These are phyloP conservation scores for Cystobasidiopsis lactophilus DNA, from an alignment of 768 basidiomycete genomes.

Conservation along the genomic window DNA sequence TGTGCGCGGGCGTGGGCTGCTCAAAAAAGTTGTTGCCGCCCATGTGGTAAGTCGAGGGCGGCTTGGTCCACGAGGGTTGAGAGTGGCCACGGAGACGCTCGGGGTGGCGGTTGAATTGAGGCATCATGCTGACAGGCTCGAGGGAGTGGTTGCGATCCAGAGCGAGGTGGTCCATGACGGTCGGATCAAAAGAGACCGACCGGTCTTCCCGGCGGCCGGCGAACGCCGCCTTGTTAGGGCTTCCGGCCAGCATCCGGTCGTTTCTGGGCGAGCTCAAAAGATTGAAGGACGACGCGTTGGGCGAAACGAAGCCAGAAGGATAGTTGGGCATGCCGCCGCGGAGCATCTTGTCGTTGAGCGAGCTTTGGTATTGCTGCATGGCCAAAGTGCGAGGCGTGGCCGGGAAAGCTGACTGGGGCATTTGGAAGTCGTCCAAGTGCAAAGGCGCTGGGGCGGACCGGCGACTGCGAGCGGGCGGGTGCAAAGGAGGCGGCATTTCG, in stretches of 20 bases:
- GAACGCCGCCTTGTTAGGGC: background rate
- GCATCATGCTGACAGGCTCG: no score
- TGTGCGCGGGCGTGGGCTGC: no score
- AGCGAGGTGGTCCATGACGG: background rate
- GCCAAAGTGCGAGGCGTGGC: conserved; percentile 1
- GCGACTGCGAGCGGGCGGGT: background rate
- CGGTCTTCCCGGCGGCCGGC: background rate
- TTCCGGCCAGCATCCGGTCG: background rate
- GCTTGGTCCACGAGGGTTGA: no score
- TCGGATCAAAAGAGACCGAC: background rate
- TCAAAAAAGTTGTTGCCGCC: no score
- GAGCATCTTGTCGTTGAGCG: background rate
- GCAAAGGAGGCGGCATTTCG: background rate
- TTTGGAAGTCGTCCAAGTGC: background rate
- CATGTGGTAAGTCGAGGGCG: no score
- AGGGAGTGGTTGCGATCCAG: background rate
- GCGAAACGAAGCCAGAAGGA: background rate
- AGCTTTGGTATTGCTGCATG: background rate
- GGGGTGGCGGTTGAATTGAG: no score
- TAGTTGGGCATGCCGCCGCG: background rate
- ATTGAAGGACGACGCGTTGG: background rate
- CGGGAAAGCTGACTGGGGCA: background rate
- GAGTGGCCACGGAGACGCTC: no score
- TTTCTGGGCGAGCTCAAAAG: background rate
- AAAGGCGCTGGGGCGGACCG: background rate